These are phyloP conservation scores for Ogataea pini DNA, from an alignment of 805 yeast species.

Conservation along the genomic window DNA sequence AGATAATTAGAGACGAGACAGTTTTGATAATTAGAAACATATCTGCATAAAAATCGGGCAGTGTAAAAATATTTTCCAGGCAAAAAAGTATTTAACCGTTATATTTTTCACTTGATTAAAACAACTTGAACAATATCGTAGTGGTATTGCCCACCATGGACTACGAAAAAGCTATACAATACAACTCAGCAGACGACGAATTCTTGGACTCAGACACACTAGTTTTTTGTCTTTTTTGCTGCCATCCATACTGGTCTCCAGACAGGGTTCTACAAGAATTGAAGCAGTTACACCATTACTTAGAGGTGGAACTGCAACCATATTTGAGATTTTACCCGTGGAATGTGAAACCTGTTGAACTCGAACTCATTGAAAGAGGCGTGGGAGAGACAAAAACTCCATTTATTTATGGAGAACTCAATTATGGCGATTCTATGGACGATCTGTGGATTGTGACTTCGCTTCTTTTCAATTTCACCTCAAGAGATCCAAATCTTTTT, in stretches of 20 bases:
- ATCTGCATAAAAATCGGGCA: too few species aligned
- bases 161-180: conserved; percentile 8
- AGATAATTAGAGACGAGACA: too few species aligned
- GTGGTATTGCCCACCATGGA: conserved; percentile 19
- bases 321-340: conserved; percentile 46
- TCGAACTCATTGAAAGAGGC: conserved; percentile 19
- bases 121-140: too few species aligned
- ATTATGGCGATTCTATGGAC: conserved; percentile 42
- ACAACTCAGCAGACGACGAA: conserved; percentile 14
- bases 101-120: too few species aligned
- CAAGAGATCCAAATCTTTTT: conserved; percentile 37
- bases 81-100: too few species aligned
- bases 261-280: conserved; percentile 22
- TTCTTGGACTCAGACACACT: conserved; percentile 19
- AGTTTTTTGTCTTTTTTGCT: conserved; percentile 32
- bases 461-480: conserved; percentile 39
- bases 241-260: conserved; percentile 32
- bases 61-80: too few species aligned
- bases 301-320: conserved; percentile 31
- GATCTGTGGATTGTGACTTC: conserved; percentile 49
- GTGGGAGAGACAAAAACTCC: conserved; percentile 11
- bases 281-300: conserved; percentile 18
- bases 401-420: conserved; percentile 43
- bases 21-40: too few species aligned
- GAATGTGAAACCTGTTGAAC: conserved; percentile 35